Percentiles rank a stretch among this genome's conserved stretches.
These are phyloP conservation scores for Arabis alpina DNA, from an alignment of 345 rosid genomes.

Conservation along the genomic window DNA sequence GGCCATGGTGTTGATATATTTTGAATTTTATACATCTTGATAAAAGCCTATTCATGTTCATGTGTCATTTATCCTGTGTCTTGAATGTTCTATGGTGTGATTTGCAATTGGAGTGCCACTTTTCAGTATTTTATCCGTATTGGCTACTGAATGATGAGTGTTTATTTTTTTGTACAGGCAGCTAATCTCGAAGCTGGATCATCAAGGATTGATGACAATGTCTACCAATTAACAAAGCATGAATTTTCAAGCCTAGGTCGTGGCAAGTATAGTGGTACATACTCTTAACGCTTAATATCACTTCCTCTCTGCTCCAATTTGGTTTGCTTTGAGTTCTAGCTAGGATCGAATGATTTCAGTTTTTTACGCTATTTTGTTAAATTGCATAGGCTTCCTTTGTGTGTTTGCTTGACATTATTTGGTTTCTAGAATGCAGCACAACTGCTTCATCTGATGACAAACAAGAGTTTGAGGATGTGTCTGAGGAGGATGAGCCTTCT, in stretches of 20 bases:
- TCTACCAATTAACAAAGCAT: constrained; percentile 68
- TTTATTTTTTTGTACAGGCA: constrained; percentile 51
- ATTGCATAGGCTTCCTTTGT: constrained; percentile 11
- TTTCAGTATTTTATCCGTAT: background rate
- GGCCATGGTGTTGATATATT: too few relatives aligned
- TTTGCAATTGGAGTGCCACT: too few relatives aligned
- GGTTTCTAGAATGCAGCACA: constrained; percentile 89
- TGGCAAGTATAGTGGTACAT: constrained; percentile 83
- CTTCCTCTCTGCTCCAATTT: constrained; percentile 1
- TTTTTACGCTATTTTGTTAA: background rate
- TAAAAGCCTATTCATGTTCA: too few relatives aligned
- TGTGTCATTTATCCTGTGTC: too few relatives aligned
- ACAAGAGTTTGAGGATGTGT: constrained; percentile 82
- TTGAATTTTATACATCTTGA: too few relatives aligned
- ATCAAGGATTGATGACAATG: constrained; percentile 67
- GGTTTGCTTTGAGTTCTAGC: constrained; percentile 13
- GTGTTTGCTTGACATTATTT: constrained; percentile 37
- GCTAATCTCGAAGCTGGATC: constrained; percentile 83
- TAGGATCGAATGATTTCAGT: background rate
- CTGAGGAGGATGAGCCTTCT: constrained; percentile 83
- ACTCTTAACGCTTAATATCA: constrained; percentile 15
- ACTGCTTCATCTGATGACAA: constrained; percentile 96
- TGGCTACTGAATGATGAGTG: constrained; percentile 10
- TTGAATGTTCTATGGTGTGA: too few relatives aligned
- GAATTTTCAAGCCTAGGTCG: constrained; percentile 69